Conservation (phyloP, 2,329 filamentous ascomycete species). For the Beauveria australis region DNA sequence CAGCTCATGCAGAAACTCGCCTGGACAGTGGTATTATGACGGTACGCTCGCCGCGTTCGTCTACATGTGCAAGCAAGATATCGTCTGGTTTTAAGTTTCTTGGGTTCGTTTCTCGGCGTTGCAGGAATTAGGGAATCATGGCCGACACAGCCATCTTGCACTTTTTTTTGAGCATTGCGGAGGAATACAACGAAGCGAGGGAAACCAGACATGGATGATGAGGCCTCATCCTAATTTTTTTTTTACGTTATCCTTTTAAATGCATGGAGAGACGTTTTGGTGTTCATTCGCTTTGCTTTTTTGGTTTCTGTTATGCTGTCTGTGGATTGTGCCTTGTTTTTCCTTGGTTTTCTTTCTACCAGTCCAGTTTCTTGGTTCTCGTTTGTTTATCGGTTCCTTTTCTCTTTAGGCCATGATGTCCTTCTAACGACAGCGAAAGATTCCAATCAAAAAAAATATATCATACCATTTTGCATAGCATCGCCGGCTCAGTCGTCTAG, state of each 20-base stretch:
- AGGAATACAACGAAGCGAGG: not conserved
- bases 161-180: not conserved
- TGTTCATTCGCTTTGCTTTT: not conserved
- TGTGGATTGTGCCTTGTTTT: not conserved
- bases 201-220: not conserved
- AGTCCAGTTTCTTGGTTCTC: not conserved
- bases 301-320: not conserved
- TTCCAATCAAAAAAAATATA: conserved; percentile 4
- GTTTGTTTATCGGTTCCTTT: not conserved
- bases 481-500: not conserved
- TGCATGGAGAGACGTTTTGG: not conserved
- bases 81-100: not conserved
- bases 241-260: not conserved
- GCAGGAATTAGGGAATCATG: not conserved
- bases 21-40: no score
- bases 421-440: conserved; percentile 4
- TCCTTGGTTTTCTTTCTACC: not conserved
- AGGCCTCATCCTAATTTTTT: not conserved
- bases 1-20: no score
- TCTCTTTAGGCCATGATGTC: not conserved
- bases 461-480: not conserved
- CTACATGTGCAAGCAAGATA: not conserved
- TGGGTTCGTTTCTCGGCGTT: not conserved
- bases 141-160: not conserved
- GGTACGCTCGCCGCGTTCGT: not conserved